A percentile compares a stretch with the other conserved stretches of the same genome.
Conservation (phyloP, 345 rosid genomes). For the Linum trigynum region DNA sequence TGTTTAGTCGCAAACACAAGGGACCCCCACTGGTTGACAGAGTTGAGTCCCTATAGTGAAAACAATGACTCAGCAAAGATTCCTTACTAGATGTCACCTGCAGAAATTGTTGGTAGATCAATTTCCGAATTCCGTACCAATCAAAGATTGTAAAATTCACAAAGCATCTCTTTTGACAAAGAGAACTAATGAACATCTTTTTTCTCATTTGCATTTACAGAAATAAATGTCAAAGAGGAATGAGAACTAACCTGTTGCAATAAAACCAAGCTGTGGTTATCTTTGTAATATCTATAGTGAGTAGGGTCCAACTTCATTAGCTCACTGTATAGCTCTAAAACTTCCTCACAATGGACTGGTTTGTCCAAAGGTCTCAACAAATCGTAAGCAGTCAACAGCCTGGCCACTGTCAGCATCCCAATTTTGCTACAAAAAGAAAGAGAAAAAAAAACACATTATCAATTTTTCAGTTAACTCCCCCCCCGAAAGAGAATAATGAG, state of each 20-base stretch:
- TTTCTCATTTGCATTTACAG: background rate
- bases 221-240: background rate
- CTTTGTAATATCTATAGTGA: conserved; percentile 68
- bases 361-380: conserved; percentile 24
- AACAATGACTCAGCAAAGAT: conserved; percentile 42
- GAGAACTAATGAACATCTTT: background rate
- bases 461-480: background rate
- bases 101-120: conserved; percentile 16
- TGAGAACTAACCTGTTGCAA: conserved; percentile 43
- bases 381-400: conserved; percentile 68
- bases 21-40: conserved; percentile 16
- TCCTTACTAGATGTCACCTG: conserved; percentile 59
- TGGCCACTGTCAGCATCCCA: conserved; percentile 85
- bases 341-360: conserved; percentile 44
- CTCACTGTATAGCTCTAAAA: conserved; percentile 52
- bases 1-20: conserved; percentile 59
- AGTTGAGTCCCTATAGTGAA: conserved; percentile 26
- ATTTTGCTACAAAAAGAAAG: conserved; percentile 51
- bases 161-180: too few relatives aligned
- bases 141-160: too few relatives aligned
- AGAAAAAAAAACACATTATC: conserved; percentile 2
- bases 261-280: conserved; percentile 55
- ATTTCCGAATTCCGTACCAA: too few relatives aligned
- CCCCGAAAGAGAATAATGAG: conserved; percentile 9
- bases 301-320: conserved; percentile 61